Evolutionary conservation across 345 rosid species (phyloP), one percentile per base, ranked within the genome.

Genomic region (Salix arbutifolia): DNA sequence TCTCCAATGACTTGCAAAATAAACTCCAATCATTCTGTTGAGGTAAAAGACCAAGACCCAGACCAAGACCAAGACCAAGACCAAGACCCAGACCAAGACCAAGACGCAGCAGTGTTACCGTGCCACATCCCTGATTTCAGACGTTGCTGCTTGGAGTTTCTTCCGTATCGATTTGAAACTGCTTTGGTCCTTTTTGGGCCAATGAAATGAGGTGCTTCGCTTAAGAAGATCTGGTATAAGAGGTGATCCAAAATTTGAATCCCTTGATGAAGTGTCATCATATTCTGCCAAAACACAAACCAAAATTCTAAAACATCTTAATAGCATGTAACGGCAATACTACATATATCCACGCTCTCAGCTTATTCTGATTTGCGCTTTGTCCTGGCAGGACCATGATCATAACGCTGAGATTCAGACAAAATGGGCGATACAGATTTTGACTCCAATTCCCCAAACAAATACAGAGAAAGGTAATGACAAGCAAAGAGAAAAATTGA

Each of bases 91-190:
- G 37, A 33, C 37, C 1, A 33, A 33, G 37, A 33, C 7, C 48
- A 75, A 11, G 67, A 64, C 37, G 74, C 26, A 62, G 37, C 50
- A 56, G 42, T 56, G 52, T 89, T 79, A 91, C 89, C 95, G 89
- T 65, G 84, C 85, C 60, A 81, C 80, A 75, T 86, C 88, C 83
- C 96, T 88, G 65, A 93, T 86, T 53, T 89, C 97, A 30, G 92
- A 84, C 37, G 93, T 91, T 70, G 96, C 97, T 71, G 85, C 97
- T 79, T 95, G 97, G 77, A 95, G 81, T 85, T 83, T 89, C 87
- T 90, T 89, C 85, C 84, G 93, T 71, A 95, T 78, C 67, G 93
- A 88, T 78, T 81, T 87, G 52, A 90, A 90, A 80, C 96, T 86
- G 76, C 73, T 82, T 28, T 87, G 90, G 65, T 95, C 86, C 53